Conservation (phyloP, 495 filamentous ascomycete species). For the Chaetomium fimeti region DNA sequence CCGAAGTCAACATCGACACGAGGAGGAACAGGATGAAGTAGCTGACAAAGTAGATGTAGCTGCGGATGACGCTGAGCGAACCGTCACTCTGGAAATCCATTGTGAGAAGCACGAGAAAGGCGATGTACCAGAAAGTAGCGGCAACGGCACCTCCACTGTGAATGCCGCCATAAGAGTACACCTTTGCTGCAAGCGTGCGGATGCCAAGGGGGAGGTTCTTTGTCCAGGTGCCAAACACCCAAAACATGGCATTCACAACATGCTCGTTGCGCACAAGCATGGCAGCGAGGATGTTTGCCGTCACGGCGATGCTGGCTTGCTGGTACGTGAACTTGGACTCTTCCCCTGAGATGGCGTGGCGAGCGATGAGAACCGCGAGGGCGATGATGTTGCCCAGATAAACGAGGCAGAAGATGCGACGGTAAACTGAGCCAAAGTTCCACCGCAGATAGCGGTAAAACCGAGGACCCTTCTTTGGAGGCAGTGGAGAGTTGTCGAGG, state of each 20-base stretch:
- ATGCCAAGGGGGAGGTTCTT: conserved; percentile 60
- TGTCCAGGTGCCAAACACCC: conserved; percentile 55
- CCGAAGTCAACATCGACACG: conserved; percentile 43
- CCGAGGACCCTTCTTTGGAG: conserved; percentile 32
- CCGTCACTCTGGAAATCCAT: conserved; percentile 43
- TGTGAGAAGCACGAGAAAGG: conserved; percentile 43
- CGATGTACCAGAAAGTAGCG: conserved; percentile 66
- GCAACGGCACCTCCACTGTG: conserved; percentile 71
- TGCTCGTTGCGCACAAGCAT: conserved; percentile 70
- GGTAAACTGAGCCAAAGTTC: conserved; percentile 42
- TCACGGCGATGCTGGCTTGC: conserved; percentile 41
- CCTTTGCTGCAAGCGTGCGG: conserved; percentile 65
- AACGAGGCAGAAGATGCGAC: conserved; percentile 38
- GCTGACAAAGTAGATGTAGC: conserved; percentile 47
- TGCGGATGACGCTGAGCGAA: conserved; percentile 45
- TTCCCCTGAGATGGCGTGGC: not conserved
- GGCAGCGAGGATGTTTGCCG: conserved; percentile 49
- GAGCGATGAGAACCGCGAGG: conserved; percentile 25
- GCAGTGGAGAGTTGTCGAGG: conserved; percentile 26
- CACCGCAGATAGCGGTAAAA: conserved; percentile 37
- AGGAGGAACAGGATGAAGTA: conserved; percentile 46
- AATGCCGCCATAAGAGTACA: conserved; percentile 75
- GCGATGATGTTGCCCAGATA: conserved; percentile 35
- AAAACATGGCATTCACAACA: conserved; percentile 70
- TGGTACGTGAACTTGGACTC: conserved; percentile 26